Percentiles rank a stretch among this genome's conserved stretches.
phyloP scores from a whole-genome alignment of 352 stramenopile genomes.

The Globisporangium cylindrosporum region DNA sequence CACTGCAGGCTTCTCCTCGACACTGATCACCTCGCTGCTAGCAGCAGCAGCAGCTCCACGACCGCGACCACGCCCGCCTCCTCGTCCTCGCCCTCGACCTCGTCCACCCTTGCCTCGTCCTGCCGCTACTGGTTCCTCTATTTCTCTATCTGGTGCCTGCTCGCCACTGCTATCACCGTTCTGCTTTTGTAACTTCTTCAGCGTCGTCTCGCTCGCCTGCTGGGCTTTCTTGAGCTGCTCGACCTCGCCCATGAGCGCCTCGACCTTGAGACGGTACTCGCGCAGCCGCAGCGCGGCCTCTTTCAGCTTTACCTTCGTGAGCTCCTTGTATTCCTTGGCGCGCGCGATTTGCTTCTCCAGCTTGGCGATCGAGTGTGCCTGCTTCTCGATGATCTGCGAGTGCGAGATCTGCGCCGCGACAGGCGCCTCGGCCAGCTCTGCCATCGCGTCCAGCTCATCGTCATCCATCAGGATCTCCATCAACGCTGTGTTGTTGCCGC shows the following conservation, averaged over 20 bases:
- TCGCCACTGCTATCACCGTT: not conserved
- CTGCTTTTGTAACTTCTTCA: not conserved
- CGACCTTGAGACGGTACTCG: conserved; percentile 59
- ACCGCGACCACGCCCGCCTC: conserved; percentile 5
- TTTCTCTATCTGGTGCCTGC: not conserved
- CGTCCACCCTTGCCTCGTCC: conserved; percentile 7
- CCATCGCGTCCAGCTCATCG: conserved; percentile 14
- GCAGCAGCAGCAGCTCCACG: not conserved
- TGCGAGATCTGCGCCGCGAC: conserved; percentile 53
- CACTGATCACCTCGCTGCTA: not conserved
- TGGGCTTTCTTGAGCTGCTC: conserved; percentile 23
- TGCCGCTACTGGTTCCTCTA: conserved; percentile 17
- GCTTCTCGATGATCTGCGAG: conserved; percentile 65
- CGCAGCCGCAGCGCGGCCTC: conserved; percentile 52
- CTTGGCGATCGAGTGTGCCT: conserved; percentile 51
- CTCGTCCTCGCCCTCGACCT: conserved; percentile 5
- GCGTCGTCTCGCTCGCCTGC: not conserved
- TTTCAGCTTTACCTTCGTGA: conserved; percentile 69
- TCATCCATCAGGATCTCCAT: conserved; percentile 18
- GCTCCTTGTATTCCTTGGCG: conserved; percentile 45
- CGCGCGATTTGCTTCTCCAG: conserved; percentile 38
- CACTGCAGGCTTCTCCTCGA: not conserved
- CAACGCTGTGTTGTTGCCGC: not conserved
- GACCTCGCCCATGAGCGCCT: conserved; percentile 38
- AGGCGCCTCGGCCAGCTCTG: conserved; percentile 11